phyloP scores from a whole-genome alignment of 1,284 basidiomycete species.

The Ceratobasidium sp. region DNA sequence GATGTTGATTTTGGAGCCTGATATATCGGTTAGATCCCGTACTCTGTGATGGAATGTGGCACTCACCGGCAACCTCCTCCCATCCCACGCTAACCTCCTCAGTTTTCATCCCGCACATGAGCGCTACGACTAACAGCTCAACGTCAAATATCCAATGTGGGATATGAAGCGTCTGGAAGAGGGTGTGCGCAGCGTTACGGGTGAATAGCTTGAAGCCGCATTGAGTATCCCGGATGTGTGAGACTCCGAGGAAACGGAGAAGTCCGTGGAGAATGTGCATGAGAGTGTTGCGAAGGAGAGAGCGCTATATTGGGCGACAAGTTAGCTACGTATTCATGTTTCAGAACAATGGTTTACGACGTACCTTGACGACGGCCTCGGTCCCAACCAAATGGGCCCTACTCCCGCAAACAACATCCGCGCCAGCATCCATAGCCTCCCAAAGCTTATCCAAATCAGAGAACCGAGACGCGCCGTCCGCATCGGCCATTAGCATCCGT shows the following conservation, averaged over 20 bases:
- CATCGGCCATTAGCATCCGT: slow-evolving; percentile 91
- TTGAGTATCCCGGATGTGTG: slow-evolving; percentile 92
- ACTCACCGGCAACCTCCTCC: slow-evolving; percentile 89
- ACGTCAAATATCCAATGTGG: slow-evolving; percentile 96
- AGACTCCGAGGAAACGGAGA: slow-evolving; percentile 84
- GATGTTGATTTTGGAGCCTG: slow-evolving; percentile 79
- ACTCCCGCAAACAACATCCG: slow-evolving; percentile 81
- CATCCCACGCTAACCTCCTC: slow-evolving; percentile 89
- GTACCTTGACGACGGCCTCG: slow-evolving; percentile 92
- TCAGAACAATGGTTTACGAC: slow-evolving; percentile 50
- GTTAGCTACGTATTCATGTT: neutral
- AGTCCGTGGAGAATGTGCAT: slow-evolving; percentile 93
- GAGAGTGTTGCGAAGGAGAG: slow-evolving; percentile 86
- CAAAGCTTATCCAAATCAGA: slow-evolving; percentile 82
- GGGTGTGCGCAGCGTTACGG: slow-evolving; percentile 77
- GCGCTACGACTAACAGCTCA: slow-evolving; percentile 90
- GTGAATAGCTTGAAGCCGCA: slow-evolving; percentile 97
- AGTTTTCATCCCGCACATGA: slow-evolving; percentile 79
- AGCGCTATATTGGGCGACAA: slow-evolving; percentile 69
- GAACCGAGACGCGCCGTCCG: slow-evolving; percentile 93
- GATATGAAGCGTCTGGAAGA: slow-evolving; percentile 88
- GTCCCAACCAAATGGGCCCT: slow-evolving; percentile 91
- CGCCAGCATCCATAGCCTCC: slow-evolving; percentile 77
- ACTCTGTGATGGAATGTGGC: neutral
- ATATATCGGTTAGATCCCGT: neutral